A percentile compares a stretch with the other conserved stretches of the same genome.
These are phyloP conservation scores for Lolium perenne DNA, from an alignment of 176 grass and related monocot species.

Conservation along the genomic window DNA sequence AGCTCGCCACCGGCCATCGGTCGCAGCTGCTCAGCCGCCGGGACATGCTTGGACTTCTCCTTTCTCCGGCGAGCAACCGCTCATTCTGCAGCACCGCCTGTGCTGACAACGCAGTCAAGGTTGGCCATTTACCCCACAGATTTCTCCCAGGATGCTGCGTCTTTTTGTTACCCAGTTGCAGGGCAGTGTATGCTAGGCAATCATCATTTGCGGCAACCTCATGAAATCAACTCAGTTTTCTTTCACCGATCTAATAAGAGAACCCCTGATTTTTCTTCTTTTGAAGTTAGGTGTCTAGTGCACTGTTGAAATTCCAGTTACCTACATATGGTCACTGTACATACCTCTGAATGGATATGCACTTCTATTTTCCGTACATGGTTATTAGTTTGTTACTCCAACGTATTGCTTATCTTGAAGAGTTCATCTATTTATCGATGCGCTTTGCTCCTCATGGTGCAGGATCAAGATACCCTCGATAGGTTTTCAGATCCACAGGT, in stretches of 20 bases:
- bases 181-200: not conserved
- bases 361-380: not conserved
- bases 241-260: not conserved
- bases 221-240: not conserved
- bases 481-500: slow-evolving; percentile 58
- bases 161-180: not conserved
- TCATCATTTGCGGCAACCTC: not conserved
- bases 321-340: not conserved
- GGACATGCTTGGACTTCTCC: not conserved
- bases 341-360: not conserved
- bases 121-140: not conserved
- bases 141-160: not conserved
- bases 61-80: not conserved
- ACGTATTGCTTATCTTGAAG: not conserved
- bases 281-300: not conserved
- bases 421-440: slow-evolving; percentile 3
- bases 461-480: slow-evolving; percentile 33
- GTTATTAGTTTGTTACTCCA: not conserved
- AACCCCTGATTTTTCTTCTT: not conserved
- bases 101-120: slow-evolving; percentile 28
- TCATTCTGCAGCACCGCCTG: slow-evolving; percentile 5
- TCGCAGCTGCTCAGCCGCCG: not conserved
- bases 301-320: not conserved
- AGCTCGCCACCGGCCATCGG: not conserved
- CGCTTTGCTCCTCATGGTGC: not conserved